Evolutionary conservation across 805 yeast species (phyloP).

Genomic region (Phaffomyces thermotolerans): DNA sequence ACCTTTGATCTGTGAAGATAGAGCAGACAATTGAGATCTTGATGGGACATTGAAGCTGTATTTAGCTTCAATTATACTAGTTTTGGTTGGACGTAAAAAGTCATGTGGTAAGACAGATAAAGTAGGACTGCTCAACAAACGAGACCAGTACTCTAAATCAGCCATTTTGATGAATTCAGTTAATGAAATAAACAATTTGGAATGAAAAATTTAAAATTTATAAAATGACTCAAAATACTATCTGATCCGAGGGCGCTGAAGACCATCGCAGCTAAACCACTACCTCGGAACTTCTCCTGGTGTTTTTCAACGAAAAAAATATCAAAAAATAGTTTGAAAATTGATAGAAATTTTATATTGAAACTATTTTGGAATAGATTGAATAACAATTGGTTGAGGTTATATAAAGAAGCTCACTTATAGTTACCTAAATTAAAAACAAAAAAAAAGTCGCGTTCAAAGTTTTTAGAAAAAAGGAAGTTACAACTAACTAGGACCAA

Average conservation of each 20-base stretch:
- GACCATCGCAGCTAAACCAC: neutral
- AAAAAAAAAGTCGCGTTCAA: too few species aligned
- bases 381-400: too few species aligned
- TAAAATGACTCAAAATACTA: neutral
- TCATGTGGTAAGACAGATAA: slow-evolving; percentile 85
- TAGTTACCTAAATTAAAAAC: neutral
- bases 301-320: neutral
- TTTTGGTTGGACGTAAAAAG: slow-evolving; percentile 67
- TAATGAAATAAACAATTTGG: neutral
- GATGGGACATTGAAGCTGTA: slow-evolving; percentile 30
- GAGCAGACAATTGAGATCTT: slow-evolving; percentile 17
- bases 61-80: slow-evolving; percentile 59
- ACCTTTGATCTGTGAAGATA: slow-evolving; percentile 18
- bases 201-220: neutral
- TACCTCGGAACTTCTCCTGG: neutral
- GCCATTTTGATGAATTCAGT: slow-evolving; percentile 1
- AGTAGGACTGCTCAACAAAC: slow-evolving; percentile 68
- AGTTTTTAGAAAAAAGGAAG: neutral
- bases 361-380: too few species aligned
- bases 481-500: neutral
- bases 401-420: too few species aligned
- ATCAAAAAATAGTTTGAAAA: too few species aligned
- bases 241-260: too few species aligned
- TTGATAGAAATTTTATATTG: too few species aligned
- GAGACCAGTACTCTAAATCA: slow-evolving; percentile 50